phyloP scores from a whole-genome alignment of 2,329 filamentous ascomycete genomes.

The Xylariaceae sp. region DNA sequence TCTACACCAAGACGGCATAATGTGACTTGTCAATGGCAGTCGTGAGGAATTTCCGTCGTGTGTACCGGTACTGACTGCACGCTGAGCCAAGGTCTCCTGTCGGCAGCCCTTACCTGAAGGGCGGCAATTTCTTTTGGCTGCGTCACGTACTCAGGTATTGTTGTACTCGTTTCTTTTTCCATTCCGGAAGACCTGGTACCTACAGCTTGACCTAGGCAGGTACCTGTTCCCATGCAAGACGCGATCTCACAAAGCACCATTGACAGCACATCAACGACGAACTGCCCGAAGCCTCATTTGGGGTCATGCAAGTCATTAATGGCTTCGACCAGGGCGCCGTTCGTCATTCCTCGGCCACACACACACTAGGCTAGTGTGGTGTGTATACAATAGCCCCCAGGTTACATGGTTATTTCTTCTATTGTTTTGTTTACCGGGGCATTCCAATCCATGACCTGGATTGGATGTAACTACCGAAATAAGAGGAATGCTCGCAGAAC shows the following conservation, averaged over 20 bases:
- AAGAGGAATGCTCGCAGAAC: constrained; percentile 10
- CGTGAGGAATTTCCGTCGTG: too few species aligned
- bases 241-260: constrained; percentile 2
- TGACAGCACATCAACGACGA: constrained; percentile 6
- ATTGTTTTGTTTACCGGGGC: constrained; percentile 1
- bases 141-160: background rate
- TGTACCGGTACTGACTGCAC: too few species aligned
- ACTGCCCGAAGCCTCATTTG: constrained; percentile 4
- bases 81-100: too few species aligned
- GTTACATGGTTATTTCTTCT: background rate
- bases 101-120: too few species aligned
- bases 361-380: background rate
- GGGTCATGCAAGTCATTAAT: background rate
- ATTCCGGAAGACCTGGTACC: background rate
- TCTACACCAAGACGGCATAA: too few species aligned
- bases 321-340: background rate
- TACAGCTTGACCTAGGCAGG: background rate
- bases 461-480: background rate
- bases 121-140: background rate
- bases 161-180: background rate
- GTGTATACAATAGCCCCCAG: background rate
- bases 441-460: constrained; percentile 9
- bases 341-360: background rate
- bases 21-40: too few species aligned
- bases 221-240: background rate